Evolutionary conservation across 768 basidiomycete species (phyloP).

Genomic region (Boletus sensibilis): DNA sequence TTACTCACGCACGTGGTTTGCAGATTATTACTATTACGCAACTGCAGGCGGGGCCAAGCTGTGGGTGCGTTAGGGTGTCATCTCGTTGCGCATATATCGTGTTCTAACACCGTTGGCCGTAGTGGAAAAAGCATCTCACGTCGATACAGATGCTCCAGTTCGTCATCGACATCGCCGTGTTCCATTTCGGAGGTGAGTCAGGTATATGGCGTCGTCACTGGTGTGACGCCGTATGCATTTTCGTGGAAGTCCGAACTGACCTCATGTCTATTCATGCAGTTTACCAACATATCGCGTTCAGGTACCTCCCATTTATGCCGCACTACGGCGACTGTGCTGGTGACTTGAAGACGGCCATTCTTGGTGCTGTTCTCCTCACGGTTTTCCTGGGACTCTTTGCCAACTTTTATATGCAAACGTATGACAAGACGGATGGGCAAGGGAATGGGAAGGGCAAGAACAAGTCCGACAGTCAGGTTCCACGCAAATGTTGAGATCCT

Average conservation of each 20-base stretch:
- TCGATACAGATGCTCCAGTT: slow-evolving; percentile 30
- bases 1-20: not conserved
- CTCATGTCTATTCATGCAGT: slow-evolving; percentile 6
- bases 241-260: not conserved
- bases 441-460: not conserved
- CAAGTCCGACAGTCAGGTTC: not conserved
- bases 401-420: slow-evolving; percentile 27
- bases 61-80: slow-evolving; percentile 17
- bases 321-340: slow-evolving; percentile 29
- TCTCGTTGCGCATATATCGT: not conserved
- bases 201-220: not conserved
- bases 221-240: not conserved
- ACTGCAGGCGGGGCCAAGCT: slow-evolving; percentile 60
- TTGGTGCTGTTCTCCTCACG: slow-evolving; percentile 14
- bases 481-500: not conserved
- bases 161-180: slow-evolving; percentile 20
- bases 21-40: slow-evolving; percentile 99
- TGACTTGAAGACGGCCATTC: slow-evolving; percentile 17
- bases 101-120: not conserved
- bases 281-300: slow-evolving; percentile 29
- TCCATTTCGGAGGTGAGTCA: slow-evolving; percentile 26
- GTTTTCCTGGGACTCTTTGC: slow-evolving; percentile 26
- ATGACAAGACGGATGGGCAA: slow-evolving; percentile 4
- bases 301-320: slow-evolving; percentile 23
- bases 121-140: slow-evolving; percentile 32